phyloP scores from a whole-genome alignment of 371 early-diverging fungal genomes.

The Mortierella sp. region DNA sequence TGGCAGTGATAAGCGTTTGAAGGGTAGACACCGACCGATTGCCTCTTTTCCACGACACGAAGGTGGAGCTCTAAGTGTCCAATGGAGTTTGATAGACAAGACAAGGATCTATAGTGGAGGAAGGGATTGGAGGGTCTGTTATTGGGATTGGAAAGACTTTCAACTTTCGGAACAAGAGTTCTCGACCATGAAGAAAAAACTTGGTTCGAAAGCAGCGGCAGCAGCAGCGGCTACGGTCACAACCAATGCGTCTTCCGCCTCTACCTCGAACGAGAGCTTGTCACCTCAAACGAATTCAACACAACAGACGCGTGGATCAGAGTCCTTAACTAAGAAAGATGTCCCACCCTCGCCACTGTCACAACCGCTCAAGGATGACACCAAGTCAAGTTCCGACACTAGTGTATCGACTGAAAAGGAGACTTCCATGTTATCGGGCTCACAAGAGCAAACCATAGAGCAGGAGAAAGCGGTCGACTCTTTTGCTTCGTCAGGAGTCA shows the following conservation, averaged over 20 bases:
- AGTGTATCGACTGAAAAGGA: background rate
- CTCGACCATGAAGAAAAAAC: background rate
- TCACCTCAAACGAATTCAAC: no score
- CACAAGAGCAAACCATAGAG: background rate
- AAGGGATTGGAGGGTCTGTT: conserved; percentile 38
- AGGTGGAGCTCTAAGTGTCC: conserved; percentile 23
- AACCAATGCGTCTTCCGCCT: no score
- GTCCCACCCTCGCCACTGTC: no score
- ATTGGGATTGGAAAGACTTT: conserved; percentile 33
- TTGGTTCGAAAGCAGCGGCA: background rate
- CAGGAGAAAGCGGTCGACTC: conserved; percentile 1
- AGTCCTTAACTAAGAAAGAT: no score
- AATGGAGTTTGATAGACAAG: conserved; percentile 40
- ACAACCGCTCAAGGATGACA: no score
- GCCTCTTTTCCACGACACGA: conserved; percentile 22
- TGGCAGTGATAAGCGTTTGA: background rate
- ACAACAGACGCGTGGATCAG: no score
- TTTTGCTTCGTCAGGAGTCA: background rate
- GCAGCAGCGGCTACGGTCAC: no score
- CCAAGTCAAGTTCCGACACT: no score
- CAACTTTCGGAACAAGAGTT: no score
- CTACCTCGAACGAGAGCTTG: no score
- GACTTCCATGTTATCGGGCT: background rate
- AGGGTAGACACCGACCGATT: background rate
- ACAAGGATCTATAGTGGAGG: conserved; percentile 44